phyloP scores from a whole-genome alignment of 305 asterid species.

The Fraxinus nigra region DNA sequence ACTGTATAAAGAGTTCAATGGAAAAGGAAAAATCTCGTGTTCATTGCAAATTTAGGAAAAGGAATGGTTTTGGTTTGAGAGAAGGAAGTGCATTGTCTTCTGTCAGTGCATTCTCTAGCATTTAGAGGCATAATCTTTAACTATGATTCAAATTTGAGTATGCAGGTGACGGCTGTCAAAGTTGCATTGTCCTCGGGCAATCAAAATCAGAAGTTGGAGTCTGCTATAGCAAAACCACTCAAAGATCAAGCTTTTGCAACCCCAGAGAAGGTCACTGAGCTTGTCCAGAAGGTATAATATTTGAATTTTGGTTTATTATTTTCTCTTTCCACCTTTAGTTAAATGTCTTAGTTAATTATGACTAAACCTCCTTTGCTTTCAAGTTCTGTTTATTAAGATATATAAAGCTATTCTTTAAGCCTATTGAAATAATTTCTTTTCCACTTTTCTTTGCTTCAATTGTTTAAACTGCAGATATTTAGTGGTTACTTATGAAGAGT shows the following conservation, averaged over 20 bases:
- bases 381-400: neutral
- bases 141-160: conserved; percentile 13
- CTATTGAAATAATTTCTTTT: neutral
- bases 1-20: neutral
- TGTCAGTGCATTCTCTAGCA: neutral
- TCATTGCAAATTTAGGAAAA: conserved; percentile 12
- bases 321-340: neutral
- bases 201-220: conserved; percentile 58
- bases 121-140: conserved; percentile 10
- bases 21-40: neutral
- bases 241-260: conserved; percentile 95
- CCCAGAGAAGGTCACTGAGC: conserved; percentile 87
- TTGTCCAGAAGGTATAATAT: conserved; percentile 73
- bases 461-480: neutral
- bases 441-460: neutral
- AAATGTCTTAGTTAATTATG: neutral
- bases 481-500: neutral
- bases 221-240: conserved; percentile 72
- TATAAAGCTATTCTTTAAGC: neutral
- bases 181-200: conserved; percentile 69
- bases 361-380: neutral
- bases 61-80: neutral
- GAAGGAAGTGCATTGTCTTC: neutral
- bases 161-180: conserved; percentile 93
- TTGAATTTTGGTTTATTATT: neutral